phyloP scores from a whole-genome alignment of 306 rosid genomes.

The barrel medic (Medicago truncatula) region MtrunA17r5.0-ANR NC_053044.1:41273001-41273500 shows the following conservation, averaged over 20 bases:
- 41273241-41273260: conserved; percentile 78
- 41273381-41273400: conserved; percentile 91
- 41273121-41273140: conserved; percentile 91
- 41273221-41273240: too few species aligned
- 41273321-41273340: conserved; percentile 83
- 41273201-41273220: neutral
- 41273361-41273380: conserved; percentile 88
- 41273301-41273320: conserved; percentile 89
- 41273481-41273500: neutral
- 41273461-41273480: neutral
- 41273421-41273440: conserved; percentile 88
- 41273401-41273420: conserved; percentile 72
- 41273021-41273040: conserved; percentile 79
- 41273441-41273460: conserved; percentile 48
- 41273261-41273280: conserved; percentile 82
- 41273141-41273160: conserved; percentile 89
- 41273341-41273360: conserved; percentile 94
- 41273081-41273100: conserved; percentile 90
- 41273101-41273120: conserved; percentile 77
- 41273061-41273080: conserved; percentile 77
- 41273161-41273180: conserved; percentile 81
- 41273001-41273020: conserved; percentile 63
- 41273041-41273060: conserved; percentile 87
- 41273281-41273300: conserved; percentile 77
- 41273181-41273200: conserved; percentile 18